A percentile compares a stretch with the other conserved stretches of the same genome.
Evolutionary conservation across 768 basidiomycete genomes (phyloP).

Genomic region (Erythrobasidium yunnanense): DNA sequence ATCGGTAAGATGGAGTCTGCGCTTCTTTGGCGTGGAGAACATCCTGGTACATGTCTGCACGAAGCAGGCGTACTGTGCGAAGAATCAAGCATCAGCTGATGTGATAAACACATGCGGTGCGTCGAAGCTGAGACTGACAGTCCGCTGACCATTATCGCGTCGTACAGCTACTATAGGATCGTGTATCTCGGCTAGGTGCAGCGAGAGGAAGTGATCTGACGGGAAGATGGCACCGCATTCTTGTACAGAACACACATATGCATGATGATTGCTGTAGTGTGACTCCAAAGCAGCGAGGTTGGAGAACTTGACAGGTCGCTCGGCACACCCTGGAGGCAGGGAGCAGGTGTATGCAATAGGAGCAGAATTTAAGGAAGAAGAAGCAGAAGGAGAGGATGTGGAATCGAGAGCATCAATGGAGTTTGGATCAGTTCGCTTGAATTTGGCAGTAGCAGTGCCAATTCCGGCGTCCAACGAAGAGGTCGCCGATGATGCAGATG

Average conservation of each 20-base stretch:
- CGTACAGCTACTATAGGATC: conserved; percentile 29
- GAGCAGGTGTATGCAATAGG: conserved; percentile 26
- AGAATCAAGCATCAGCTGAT: neutral
- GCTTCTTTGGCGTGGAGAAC: conserved; percentile 30
- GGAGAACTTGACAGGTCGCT: neutral
- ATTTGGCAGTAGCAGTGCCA: too few relatives aligned
- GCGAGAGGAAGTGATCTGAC: conserved; percentile 19
- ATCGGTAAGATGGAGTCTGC: conserved; percentile 34
- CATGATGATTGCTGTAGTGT: conserved; percentile 30
- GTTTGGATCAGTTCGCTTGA: too few relatives aligned
- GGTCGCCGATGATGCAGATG: too few relatives aligned
- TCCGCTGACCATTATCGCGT: conserved; percentile 32
- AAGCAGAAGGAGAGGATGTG: too few relatives aligned
- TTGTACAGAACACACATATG: conserved; percentile 22
- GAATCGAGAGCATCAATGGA: too few relatives aligned
- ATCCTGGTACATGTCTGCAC: neutral
- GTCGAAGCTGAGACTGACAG: conserved; percentile 17
- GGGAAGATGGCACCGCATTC: conserved; percentile 34
- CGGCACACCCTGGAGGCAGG: conserved; percentile 29
- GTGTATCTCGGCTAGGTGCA: conserved; percentile 35
- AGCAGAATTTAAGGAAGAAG: neutral
- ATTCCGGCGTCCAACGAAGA: too few relatives aligned
- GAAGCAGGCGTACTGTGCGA: conserved; percentile 33
- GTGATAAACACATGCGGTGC: neutral
- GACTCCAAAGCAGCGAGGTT: neutral